phyloP scores from a whole-genome alignment of 768 basidiomycete genomes.

The Tylopilus sp. region DNA sequence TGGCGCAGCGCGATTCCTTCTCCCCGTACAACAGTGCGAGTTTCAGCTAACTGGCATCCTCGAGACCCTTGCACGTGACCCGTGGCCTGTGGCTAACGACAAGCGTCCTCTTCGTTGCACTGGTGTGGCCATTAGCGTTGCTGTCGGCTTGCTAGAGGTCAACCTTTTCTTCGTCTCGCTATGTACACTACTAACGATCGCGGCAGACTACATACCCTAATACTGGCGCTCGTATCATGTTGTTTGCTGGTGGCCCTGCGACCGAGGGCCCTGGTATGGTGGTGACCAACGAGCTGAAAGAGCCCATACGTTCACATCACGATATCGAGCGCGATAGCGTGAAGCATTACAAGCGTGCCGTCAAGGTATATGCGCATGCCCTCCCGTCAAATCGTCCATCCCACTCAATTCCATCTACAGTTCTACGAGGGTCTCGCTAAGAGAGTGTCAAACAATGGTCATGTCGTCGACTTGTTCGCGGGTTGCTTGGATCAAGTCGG shows the following conservation, averaged over 20 bases:
- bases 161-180: constrained; percentile 7
- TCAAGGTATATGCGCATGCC: constrained; percentile 60
- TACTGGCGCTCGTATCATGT: constrained; percentile 94
- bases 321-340: constrained; percentile 96
- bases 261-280: constrained; percentile 98
- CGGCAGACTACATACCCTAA: constrained; percentile 82
- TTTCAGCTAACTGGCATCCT: constrained; percentile 94
- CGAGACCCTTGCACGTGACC: constrained; percentile 83
- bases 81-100: constrained; percentile 97
- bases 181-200: neutral
- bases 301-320: constrained; percentile 97
- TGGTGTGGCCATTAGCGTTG: constrained; percentile 91
- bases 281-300: constrained; percentile 91
- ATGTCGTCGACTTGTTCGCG: constrained; percentile 92
- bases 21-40: constrained; percentile 90
- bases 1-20: constrained; percentile 86
- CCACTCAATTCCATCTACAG: constrained; percentile 39
- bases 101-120: constrained; percentile 92
- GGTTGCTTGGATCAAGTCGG: constrained; percentile 99
- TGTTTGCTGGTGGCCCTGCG: constrained; percentile 92
- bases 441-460: constrained; percentile 91
- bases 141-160: constrained; percentile 87
- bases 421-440: constrained; percentile 95
- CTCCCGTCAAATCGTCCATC: neutral
- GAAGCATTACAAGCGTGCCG: constrained; percentile 95